Base-by-base conservation (phyloP, 257 asterid genomes). In the Nicotiana sylvestris region DNA sequence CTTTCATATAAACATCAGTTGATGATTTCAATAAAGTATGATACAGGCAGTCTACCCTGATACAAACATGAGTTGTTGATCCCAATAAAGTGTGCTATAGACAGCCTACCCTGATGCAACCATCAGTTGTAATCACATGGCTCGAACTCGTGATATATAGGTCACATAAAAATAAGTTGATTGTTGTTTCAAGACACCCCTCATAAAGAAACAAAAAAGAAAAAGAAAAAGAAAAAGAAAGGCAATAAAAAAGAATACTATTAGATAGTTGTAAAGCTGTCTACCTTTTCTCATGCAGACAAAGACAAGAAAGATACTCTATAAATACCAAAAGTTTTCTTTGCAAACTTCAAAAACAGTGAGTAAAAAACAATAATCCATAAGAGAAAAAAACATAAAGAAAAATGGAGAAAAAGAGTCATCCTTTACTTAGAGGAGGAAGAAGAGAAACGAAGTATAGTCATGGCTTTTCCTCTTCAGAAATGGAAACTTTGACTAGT, bases 361-460 rank as follows among this genome's bases (percentile, higher is more conserved):
- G 1, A 74, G n/a, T 61, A 7, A 37, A 82, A 66, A 51, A 12
- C 77, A 53, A 43, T 18, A 18, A 32, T 21, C 30, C 60, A 74
- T 62, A 57, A 60, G 4, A 46, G 2, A 39, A 16, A 58, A 18
- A 62, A 15, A 29, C 9, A 69, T 1, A 39, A 25, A 33, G 11
- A 77, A 39, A 15, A 81, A 91, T 91, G 94, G 90, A 9, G 74
- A 86, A 81, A 62, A 84, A 85, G 46, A 84, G 89, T 82, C 93
- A 95, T 88, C 94, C 95, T 78, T 84, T 90, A 55, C 90, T 95
- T 0, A 90, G 62, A 61, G 98, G 98, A 33, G 92, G 95, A 85
- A 92, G 88, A 72, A 92, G 94, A 86, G 92, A 93, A 62, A 87
- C 86, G 51, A 95, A 92, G 83, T 93, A 89, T 85, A 89, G 87